Evolutionary conservation across 306 rosid species (phyloP), one percentile per base, ranked within the genome.

Genomic region (Rosa chinensis): DNA sequence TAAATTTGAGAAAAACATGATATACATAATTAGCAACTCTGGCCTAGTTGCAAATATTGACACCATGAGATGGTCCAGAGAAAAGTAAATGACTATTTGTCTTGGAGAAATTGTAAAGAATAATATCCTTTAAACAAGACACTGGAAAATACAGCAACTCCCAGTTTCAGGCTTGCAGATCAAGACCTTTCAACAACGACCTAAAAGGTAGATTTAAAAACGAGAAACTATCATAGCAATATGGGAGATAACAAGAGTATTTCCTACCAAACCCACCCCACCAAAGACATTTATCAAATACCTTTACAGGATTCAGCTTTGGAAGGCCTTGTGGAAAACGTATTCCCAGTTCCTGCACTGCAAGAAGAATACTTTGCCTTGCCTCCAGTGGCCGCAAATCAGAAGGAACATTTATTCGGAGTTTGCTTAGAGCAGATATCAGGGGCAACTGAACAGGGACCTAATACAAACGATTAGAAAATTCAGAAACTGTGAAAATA

Each of bases 241-340:
- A 25, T 23, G 55, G 78, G 43, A 20, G 42, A 42, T 48, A 56
- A 14, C 13, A 12, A 53, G 23, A 21, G 40, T 12, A 35, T 14
- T 21, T 23, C 25, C 58, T 16, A 56, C 40, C 58, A 25, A 43
- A 11, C 59, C 12, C 28, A 44, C 6, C 10, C 9, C 44, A 73
- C 70, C 28, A 23, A 35, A 85, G 58, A 50, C 20, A 79, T 75
- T 59, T 77, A 81, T 63, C 39, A 78, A 49, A 82, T 91, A 91
- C 99, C 97, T 88, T 89, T 25, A 91, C 96, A 58, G 98, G 99
- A 84, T 92, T 92, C 82, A 95, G 91, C 90, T 92, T 95, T 44
- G 99, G 98, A 87, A 95, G 89, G 62, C 99, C 99, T 85, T 91
- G 92, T 11, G 99, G 94, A 80, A 89, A 95, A 67, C 99, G 99